phyloP scores from a whole-genome alignment of 208 protist species.

The Leishmania arabica region DNA sequence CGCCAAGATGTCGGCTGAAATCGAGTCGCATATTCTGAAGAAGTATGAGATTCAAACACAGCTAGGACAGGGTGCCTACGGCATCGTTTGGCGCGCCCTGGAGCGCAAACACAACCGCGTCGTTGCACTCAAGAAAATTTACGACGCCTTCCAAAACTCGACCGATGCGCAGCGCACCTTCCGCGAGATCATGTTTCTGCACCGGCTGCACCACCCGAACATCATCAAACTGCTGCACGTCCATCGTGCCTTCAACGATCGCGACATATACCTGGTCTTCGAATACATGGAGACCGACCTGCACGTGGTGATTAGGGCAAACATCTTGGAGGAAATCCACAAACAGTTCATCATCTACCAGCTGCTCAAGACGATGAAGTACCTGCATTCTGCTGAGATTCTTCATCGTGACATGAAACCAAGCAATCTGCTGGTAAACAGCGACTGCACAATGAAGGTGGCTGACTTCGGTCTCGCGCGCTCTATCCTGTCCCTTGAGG shows the following conservation, averaged over 20 bases:
- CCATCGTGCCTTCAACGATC: slow-evolving; percentile 96
- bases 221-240: slow-evolving; percentile 97
- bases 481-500: slow-evolving; percentile 88
- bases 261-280: slow-evolving; percentile 98
- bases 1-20: slow-evolving; percentile 81
- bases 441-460: slow-evolving; percentile 96
- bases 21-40: slow-evolving; percentile 92
- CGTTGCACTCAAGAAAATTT: slow-evolving; percentile 97
- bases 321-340: slow-evolving; percentile 97
- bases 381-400: slow-evolving; percentile 93
- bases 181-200: slow-evolving; percentile 98
- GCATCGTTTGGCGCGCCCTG: slow-evolving; percentile 94
- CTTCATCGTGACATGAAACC: slow-evolving; percentile 96
- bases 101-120: slow-evolving; percentile 90
- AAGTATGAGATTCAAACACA: slow-evolving; percentile 95
- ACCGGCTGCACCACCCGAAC: slow-evolving; percentile 96
- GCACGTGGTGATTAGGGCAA: slow-evolving; percentile 95
- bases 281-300: slow-evolving; percentile 98
- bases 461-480: slow-evolving; percentile 98
- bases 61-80: slow-evolving; percentile 95
- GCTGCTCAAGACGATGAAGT: slow-evolving; percentile 97
- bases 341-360: slow-evolving; percentile 98
- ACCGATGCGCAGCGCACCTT: slow-evolving; percentile 95
- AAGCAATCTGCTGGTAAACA: slow-evolving; percentile 92
- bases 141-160: slow-evolving; percentile 95